Conservation (phyloP, 495 filamentous ascomycete genomes). For the Penicillium atrosanguineum region DNA sequence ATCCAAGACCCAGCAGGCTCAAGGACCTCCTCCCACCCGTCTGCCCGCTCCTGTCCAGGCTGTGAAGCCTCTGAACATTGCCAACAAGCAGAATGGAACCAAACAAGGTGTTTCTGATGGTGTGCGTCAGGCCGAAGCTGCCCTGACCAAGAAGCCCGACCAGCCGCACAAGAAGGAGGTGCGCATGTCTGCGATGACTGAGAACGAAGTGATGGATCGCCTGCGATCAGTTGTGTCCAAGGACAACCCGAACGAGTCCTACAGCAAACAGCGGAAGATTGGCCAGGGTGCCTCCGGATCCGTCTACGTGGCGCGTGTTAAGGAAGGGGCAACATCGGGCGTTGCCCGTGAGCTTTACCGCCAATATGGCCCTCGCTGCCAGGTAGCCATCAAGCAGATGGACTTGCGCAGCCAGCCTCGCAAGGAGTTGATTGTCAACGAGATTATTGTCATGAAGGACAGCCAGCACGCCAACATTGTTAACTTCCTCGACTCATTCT, state of each 20-base stretch:
- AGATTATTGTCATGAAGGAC: conserved; percentile 99
- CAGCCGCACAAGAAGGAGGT: conserved; percentile 76
- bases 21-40: conserved; percentile 46
- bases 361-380: conserved; percentile 65
- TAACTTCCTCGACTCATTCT: conserved; percentile 96
- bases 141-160: conserved; percentile 69
- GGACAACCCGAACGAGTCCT: conserved; percentile 85
- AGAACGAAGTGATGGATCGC: conserved; percentile 94
- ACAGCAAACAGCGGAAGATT: conserved; percentile 99
- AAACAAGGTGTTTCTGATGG: conserved; percentile 55
- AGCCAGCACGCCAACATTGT: conserved; percentile 97
- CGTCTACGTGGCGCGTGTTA: conserved; percentile 94
- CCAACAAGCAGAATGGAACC: conserved; percentile 62
- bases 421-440: conserved; percentile 98
- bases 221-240: conserved; percentile 89
- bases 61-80: conserved; percentile 88
- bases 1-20: conserved; percentile 33
- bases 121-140: conserved; percentile 77
- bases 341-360: conserved; percentile 66
- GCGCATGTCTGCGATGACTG: conserved; percentile 96
- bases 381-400: conserved; percentile 99
- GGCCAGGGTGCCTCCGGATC: conserved; percentile 97
- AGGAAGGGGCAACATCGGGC: conserved; percentile 64
- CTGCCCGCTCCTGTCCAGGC: conserved; percentile 63
- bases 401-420: conserved; percentile 94